A percentile compares a stretch with the other conserved stretches of the same genome.
Conservation (phyloP, 208 protist species). For the Wallacemonas collosoma region DNA sequence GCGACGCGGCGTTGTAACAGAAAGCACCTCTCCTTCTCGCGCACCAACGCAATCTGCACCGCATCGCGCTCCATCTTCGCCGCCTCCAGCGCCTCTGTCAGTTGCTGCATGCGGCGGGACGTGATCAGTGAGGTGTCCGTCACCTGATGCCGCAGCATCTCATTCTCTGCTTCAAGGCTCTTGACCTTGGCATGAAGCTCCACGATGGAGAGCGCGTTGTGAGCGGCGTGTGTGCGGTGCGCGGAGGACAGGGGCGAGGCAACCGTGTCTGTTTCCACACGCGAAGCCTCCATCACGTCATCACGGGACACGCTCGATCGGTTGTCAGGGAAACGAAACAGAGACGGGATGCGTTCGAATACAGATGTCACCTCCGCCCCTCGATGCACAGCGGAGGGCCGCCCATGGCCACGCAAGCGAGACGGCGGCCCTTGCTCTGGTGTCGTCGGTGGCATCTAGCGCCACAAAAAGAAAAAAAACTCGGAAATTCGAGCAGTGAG, state of each 20-base stretch:
- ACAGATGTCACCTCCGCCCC: not conserved
- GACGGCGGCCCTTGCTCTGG: not conserved
- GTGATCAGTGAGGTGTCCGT: not conserved
- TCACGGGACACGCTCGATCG: conserved; percentile 13
- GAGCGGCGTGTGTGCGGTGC: not conserved
- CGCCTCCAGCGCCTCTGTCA: not conserved
- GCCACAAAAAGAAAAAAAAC: not conserved
- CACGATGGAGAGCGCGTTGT: not conserved
- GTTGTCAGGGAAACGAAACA: conserved; percentile 17
- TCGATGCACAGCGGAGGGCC: not conserved
- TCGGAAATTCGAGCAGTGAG: not conserved
- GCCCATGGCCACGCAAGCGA: conserved; percentile 11
- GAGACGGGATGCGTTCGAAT: conserved; percentile 9
- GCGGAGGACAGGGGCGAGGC: not conserved
- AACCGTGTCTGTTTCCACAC: not conserved
- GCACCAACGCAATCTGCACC: conserved; percentile 34
- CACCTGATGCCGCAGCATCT: conserved; percentile 1
- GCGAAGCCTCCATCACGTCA: not conserved
- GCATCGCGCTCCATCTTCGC: conserved; percentile 31
- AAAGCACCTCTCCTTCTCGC: conserved; percentile 34
- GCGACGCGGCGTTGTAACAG: conserved; percentile 26
- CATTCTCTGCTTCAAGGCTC: conserved; percentile 20
- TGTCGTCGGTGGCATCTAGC: not conserved
- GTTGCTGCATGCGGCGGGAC: not conserved
- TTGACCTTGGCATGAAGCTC: not conserved